Base-by-base conservation (phyloP, 345 rosid species). In the Theobroma cacao region DNA sequence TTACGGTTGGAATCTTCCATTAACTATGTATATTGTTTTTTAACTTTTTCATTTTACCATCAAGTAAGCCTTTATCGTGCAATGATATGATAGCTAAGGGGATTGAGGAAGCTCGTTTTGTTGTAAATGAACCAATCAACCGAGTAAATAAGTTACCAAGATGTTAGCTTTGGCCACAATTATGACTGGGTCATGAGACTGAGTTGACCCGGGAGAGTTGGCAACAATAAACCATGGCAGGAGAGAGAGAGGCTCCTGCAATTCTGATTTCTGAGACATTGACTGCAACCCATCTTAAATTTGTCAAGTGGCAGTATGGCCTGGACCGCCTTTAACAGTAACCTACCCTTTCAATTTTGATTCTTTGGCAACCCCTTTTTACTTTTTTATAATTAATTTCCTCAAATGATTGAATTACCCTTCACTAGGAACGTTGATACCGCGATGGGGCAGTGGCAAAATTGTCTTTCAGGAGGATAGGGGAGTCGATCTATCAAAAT, bases 121-220 rank as follows among this genome's bases (percentile, higher is more conserved):
- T 8, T n/a, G 28, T 8, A n/a, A 55, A 7, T 10, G 45, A 41
- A 41, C 15, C 53, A 48, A 48, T 20, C 2, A 53, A 20, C 24
- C 24, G 15, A 50, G 22, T 3, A 56, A 56, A 18, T n/a, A n/a
- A n/a, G n/a, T n/a, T n/a, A n/a, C 31, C 50, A 24, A 66, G 71
- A 20, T 8, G 71, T n/a, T 24, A 56, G 61, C 3, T 56, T 56
- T 22, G 61, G 61, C 15, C 10, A 56, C 1, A 24, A 15, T 56
- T 5, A 36, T 24, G 50, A 26, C 36, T 59, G 67, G 38, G 67
- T 36, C 47, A 30, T 1, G 24, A 73, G n/a, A n/a, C 75, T 31
- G 80, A 56, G 77, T 75, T 75, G 79, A 78, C 81, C 59, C 71
- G 33, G 9, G n/a, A 31, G 59, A 63, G 56, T 65, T 48, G 47